phyloP scores from a whole-genome alignment of 2,329 filamentous ascomycete genomes.

The Aureobasidium mangrovei region DNA sequence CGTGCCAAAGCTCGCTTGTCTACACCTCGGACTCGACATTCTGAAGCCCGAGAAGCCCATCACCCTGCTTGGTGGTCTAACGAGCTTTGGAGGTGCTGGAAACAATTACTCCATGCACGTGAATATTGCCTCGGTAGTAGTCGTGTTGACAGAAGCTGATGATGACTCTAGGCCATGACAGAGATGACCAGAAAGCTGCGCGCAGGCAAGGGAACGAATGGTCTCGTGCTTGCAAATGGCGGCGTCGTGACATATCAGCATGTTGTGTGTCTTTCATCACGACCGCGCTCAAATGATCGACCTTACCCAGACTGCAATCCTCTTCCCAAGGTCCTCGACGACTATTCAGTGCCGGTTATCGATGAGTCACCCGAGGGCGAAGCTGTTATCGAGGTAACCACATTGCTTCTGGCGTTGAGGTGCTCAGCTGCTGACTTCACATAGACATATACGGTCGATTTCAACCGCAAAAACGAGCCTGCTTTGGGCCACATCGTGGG shows the following conservation, averaged over 20 bases:
- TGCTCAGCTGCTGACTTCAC: background rate
- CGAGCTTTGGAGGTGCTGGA: conserved; percentile 60
- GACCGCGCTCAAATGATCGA: conserved; percentile 31
- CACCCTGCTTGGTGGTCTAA: conserved; percentile 56
- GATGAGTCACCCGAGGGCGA: conserved; percentile 41
- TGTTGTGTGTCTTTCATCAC: conserved; percentile 48
- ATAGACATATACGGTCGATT: conserved; percentile 55
- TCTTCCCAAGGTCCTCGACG: conserved; percentile 35
- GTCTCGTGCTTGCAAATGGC: conserved; percentile 56
- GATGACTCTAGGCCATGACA: conserved; percentile 36
- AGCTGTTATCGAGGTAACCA: conserved; percentile 45
- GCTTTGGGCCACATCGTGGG: conserved; percentile 44
- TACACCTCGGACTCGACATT: conserved; percentile 49
- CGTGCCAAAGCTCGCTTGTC: conserved; percentile 56
- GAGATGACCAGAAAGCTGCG: conserved; percentile 49
- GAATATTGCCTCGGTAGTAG: conserved; percentile 18
- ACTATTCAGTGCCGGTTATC: conserved; percentile 31
- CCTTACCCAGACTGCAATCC: conserved; percentile 42
- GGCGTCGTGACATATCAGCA: conserved; percentile 59
- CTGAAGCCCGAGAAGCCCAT: conserved; percentile 41
- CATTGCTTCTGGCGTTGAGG: background rate
- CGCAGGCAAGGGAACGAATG: conserved; percentile 37
- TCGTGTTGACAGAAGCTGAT: conserved; percentile 18
- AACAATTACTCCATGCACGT: conserved; percentile 66
- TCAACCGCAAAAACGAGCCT: conserved; percentile 42